These are phyloP conservation scores for Tremella fuciformis DNA, from an alignment of 768 basidiomycete species.

Conservation along the genomic window DNA sequence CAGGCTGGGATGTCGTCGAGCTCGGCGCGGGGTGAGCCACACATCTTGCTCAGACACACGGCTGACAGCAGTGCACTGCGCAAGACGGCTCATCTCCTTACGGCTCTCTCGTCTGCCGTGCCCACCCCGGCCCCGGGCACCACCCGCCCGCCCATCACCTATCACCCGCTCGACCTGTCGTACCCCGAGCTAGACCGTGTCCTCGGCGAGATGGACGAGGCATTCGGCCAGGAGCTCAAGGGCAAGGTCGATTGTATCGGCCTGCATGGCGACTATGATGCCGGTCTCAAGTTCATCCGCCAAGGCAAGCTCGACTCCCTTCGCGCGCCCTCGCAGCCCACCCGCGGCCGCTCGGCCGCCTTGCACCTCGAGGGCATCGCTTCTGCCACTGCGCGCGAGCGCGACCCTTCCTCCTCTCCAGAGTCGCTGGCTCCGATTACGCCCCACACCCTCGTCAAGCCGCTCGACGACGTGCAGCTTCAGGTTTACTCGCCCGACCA, in stretches of 20 bases:
- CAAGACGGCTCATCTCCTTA: conserved; percentile 81
- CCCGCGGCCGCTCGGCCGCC: background rate
- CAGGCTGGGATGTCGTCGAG: conserved; percentile 65
- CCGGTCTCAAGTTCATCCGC: conserved; percentile 74
- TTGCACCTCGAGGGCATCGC: background rate
- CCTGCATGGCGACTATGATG: conserved; percentile 86
- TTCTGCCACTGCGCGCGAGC: background rate
- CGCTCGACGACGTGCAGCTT: background rate
- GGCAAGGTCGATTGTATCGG: conserved; percentile 79
- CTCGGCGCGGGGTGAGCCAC: conserved; percentile 86
- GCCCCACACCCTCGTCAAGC: background rate
- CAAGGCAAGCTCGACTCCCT: conserved; percentile 59
- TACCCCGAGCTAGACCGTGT: conserved; percentile 78
- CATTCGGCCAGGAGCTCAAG: conserved; percentile 58
- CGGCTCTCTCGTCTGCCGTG: conserved; percentile 60
- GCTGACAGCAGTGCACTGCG: conserved; percentile 64
- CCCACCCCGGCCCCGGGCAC: conserved; percentile 29
- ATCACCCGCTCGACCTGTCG: conserved; percentile 92
- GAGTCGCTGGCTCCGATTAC: background rate
- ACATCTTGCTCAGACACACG: background rate
- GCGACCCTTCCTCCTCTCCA: background rate
- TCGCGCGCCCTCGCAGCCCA: background rate
- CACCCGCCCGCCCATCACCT: conserved; percentile 62
- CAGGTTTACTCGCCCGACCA: background rate
- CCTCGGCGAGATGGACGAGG: conserved; percentile 64